These are phyloP conservation scores for Bifiguratus adelaidae DNA, from an alignment of 192 early-diverging fungal species.

Conservation along the genomic window DNA sequence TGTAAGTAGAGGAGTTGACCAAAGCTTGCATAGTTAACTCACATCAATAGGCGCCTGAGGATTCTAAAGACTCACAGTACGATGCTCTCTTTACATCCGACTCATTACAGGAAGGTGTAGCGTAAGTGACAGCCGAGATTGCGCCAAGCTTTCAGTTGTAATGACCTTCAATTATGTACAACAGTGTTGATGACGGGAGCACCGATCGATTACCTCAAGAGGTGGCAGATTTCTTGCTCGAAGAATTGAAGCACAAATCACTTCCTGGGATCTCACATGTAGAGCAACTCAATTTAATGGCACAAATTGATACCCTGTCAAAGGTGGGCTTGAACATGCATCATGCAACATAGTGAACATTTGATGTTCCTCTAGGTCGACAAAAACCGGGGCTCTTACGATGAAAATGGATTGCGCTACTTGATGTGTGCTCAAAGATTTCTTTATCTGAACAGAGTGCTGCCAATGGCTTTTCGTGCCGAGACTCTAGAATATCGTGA, in stretches of 20 bases:
- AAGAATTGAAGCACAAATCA: constrained; percentile 38
- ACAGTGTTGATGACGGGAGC: too few species aligned
- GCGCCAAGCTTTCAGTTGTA: too few species aligned
- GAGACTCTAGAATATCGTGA: constrained; percentile 53
- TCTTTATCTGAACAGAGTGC: constrained; percentile 44
- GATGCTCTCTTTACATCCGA: too few species aligned
- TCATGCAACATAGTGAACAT: too few species aligned
- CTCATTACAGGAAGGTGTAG: too few species aligned
- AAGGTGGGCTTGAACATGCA: constrained; percentile 32
- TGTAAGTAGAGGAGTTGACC: constrained; percentile 20
- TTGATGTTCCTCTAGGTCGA: constrained; percentile 44
- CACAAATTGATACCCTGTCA: constrained; percentile 64
- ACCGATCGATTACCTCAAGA: too few species aligned
- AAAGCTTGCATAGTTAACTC: too few species aligned
- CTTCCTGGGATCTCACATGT: constrained; percentile 52
- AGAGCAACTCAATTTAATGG: constrained; percentile 64
- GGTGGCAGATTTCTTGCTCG: constrained; percentile 35
- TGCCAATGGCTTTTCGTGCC: constrained; percentile 31
- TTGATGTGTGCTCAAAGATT: constrained; percentile 60
- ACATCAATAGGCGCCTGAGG: constrained; percentile 20
- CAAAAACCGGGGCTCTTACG: constrained; percentile 57
- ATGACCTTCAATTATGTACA: too few species aligned
- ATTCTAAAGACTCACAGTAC: too few species aligned
- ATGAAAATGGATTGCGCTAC: constrained; percentile 81
- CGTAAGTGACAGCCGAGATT: too few species aligned